These are phyloP conservation scores for Coccomyxa sp. DNA, from an alignment of 139 green algal genomes.

Conservation along the genomic window DNA sequence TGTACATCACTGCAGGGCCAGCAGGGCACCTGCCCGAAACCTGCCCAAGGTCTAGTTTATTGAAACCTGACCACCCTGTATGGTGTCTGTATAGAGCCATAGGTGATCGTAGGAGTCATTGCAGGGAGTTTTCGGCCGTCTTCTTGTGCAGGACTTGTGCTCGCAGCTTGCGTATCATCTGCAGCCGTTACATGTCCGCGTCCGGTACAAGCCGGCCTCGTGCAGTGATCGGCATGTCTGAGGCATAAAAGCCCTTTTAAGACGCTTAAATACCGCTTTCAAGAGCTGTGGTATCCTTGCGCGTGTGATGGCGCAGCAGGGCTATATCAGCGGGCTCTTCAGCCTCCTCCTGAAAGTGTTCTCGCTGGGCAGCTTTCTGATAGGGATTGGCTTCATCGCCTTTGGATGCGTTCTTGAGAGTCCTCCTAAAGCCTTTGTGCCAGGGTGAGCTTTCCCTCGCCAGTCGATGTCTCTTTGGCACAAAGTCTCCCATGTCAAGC, in stretches of 20 bases:
- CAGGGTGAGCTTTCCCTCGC: no score
- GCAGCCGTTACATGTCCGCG: no score
- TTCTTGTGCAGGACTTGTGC: no score
- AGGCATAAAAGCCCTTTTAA: no score
- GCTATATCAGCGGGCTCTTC: neutral
- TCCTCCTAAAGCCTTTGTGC: constrained; percentile 12
- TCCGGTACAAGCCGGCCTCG: no score
- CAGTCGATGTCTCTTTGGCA: no score
- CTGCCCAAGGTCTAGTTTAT: no score
- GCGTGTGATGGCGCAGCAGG: neutral
- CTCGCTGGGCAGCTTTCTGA: neutral
- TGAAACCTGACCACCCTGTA: neutral
- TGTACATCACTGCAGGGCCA: neutral
- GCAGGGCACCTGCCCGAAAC: neutral
- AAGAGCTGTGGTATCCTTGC: neutral
- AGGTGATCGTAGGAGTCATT: no score
- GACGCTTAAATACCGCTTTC: neutral
- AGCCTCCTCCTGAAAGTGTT: constrained; percentile 11
- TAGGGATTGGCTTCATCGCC: constrained; percentile 13
- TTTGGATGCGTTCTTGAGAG: constrained; percentile 14
- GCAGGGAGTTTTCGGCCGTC: no score
- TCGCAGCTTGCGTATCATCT: no score
- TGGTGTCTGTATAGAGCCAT: neutral
- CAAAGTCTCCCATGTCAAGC: no score
- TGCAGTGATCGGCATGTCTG: no score